Percentiles rank a stretch among this genome's conserved stretches.
Conservation (phyloP, 2,329 filamentous ascomycete species). For the Sphaerulina musiva region DNA sequence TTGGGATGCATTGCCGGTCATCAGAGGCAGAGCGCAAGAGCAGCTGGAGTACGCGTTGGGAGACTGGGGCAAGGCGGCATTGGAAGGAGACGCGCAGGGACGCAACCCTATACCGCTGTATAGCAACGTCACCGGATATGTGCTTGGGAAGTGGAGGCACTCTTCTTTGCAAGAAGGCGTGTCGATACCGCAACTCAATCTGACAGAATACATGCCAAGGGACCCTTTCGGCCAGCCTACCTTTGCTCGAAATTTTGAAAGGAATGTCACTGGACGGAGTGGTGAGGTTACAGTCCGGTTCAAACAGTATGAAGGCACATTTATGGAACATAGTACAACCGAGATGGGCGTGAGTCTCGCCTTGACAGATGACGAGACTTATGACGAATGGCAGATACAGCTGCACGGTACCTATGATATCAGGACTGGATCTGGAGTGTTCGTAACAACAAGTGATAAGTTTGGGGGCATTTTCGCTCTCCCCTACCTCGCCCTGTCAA, state of each 20-base stretch:
- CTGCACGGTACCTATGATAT: constrained; percentile 83
- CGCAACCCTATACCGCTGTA: constrained; percentile 54
- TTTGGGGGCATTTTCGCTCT: constrained; percentile 83
- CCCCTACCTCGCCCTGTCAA: constrained; percentile 68
- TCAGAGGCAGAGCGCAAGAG: constrained; percentile 59
- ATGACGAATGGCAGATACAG: constrained; percentile 71
- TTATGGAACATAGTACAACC: constrained; percentile 50
- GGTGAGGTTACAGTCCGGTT: constrained; percentile 66
- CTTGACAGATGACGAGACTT: constrained; percentile 64
- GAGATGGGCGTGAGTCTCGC: constrained; percentile 64
- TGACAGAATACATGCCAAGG: constrained; percentile 54
- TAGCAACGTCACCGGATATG: constrained; percentile 68
- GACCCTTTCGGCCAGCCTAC: constrained; percentile 56
- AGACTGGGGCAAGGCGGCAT: constrained; percentile 27
- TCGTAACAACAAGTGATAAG: constrained; percentile 89
- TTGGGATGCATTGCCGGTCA: constrained; percentile 66
- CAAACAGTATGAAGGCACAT: constrained; percentile 45
- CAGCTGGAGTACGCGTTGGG: constrained; percentile 43
- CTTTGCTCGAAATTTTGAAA: constrained; percentile 54
- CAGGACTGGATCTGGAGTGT: constrained; percentile 66
- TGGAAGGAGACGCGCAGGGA: constrained; percentile 36
- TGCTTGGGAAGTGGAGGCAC: constrained; percentile 70
- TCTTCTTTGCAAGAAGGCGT: constrained; percentile 46
- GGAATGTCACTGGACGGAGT: constrained; percentile 70
- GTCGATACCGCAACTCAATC: constrained; percentile 41